These are phyloP conservation scores for Penicillium simplicissimum DNA, from an alignment of 495 filamentous ascomycete species.

Conservation along the genomic window DNA sequence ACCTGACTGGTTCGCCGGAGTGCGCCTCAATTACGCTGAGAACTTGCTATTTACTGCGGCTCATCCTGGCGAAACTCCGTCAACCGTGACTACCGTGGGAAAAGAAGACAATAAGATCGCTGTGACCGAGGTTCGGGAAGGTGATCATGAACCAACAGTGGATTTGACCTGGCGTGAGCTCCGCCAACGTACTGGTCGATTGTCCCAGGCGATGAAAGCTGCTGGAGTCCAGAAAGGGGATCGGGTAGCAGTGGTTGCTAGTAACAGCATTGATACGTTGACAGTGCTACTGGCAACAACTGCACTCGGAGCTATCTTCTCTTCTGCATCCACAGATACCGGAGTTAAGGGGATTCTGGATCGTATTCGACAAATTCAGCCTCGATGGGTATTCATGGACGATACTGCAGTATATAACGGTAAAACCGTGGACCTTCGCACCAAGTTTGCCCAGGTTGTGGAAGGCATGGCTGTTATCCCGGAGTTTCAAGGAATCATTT, in stretches of 20 bases:
- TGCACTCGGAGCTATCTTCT: slow-evolving; percentile 69
- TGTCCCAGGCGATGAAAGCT: slow-evolving; percentile 62
- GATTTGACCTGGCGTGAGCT: slow-evolving; percentile 65
- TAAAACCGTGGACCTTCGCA: slow-evolving; percentile 65
- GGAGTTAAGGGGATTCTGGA: slow-evolving; percentile 74
- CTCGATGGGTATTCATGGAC: slow-evolving; percentile 73
- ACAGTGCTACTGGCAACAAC: slow-evolving; percentile 62
- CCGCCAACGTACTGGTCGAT: slow-evolving; percentile 50
- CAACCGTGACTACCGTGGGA: slow-evolving; percentile 25
- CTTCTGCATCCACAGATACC: slow-evolving; percentile 73
- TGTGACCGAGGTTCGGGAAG: slow-evolving; percentile 70
- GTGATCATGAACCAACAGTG: slow-evolving; percentile 51
- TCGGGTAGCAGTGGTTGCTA: slow-evolving; percentile 68
- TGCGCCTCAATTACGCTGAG: slow-evolving; percentile 76
- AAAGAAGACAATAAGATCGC: slow-evolving; percentile 73
- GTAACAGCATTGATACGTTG: slow-evolving; percentile 70
- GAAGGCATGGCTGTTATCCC: slow-evolving; percentile 56
- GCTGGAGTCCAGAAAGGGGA: slow-evolving; percentile 68
- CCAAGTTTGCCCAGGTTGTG: slow-evolving; percentile 68
- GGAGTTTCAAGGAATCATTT: slow-evolving; percentile 63
- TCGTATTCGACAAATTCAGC: slow-evolving; percentile 68
- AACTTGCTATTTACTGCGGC: slow-evolving; percentile 59
- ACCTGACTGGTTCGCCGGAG: slow-evolving; percentile 46
- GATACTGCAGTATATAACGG: slow-evolving; percentile 77
- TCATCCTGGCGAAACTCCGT: neutral